A percentile compares a stretch with the other conserved stretches of the same genome.
These are phyloP conservation scores for Boletus vinaceobasis DNA, from an alignment of 768 basidiomycete genomes.

Conservation along the genomic window DNA sequence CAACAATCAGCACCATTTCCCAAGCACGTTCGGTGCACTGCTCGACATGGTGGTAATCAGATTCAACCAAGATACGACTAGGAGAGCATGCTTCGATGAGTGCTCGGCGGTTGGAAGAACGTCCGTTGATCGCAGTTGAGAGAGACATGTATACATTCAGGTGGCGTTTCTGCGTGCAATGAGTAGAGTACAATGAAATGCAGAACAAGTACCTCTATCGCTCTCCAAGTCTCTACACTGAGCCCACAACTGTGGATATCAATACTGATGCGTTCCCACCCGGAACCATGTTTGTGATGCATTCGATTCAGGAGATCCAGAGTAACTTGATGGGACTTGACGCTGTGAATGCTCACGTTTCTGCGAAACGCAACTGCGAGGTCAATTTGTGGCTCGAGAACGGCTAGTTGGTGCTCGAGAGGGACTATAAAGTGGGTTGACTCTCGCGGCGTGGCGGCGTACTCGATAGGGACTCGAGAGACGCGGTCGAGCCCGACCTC, in stretches of 20 bases:
- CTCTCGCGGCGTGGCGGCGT: conserved; percentile 44
- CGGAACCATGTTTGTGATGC: conserved; percentile 50
- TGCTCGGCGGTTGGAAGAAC: conserved; percentile 57
- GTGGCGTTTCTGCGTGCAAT: conserved; percentile 53
- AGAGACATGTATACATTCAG: conserved; percentile 83
- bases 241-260: conserved; percentile 91
- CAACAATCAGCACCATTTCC: conserved; percentile 72
- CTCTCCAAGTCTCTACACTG: conserved; percentile 69
- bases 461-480: conserved; percentile 68
- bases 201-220: conserved; percentile 60
- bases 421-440: conserved; percentile 79
- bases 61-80: conserved; percentile 78
- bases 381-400: conserved; percentile 83
- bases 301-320: conserved; percentile 61
- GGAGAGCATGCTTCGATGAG: conserved; percentile 65
- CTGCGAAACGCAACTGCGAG: conserved; percentile 77
- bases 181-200: not conserved
- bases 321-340: conserved; percentile 70
- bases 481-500: conserved; percentile 89
- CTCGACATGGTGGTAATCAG: conserved; percentile 73
- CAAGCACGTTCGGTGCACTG: conserved; percentile 60
- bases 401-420: conserved; percentile 70
- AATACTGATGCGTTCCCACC: conserved; percentile 68
- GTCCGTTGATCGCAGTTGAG: conserved; percentile 80
- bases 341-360: conserved; percentile 86